Evolutionary conservation across 441 rosid genomes (phyloP).

Genomic region (Gossypium schwendimanii): DNA sequence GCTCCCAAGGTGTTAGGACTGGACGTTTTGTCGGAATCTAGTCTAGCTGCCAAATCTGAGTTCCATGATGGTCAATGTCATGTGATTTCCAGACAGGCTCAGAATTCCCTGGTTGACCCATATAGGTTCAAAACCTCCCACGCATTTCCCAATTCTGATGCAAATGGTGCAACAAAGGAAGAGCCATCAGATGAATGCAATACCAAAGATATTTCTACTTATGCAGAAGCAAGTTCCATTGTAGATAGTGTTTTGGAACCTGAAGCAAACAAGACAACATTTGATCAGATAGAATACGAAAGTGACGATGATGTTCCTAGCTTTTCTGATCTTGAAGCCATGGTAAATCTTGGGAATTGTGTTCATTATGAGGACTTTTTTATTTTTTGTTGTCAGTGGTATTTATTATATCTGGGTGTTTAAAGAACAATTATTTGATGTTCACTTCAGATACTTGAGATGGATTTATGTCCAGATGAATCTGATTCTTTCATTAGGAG

Average conservation of each 20-base stretch:
- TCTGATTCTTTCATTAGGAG: conserved; percentile 19
- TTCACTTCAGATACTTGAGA: conserved; percentile 32
- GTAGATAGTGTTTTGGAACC: conserved; percentile 12
- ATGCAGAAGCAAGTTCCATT: conserved; percentile 23
- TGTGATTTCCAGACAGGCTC: conserved; percentile 13
- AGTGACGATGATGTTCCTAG: conserved; percentile 29
- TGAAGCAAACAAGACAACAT: conserved; percentile 19
- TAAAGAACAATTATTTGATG: conserved; percentile 9
- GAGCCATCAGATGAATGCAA: conserved; percentile 21
- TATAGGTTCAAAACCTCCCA: conserved; percentile 14
- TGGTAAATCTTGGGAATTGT: conserved; percentile 27
- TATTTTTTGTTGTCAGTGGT: not conserved
- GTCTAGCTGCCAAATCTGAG: conserved; percentile 27
- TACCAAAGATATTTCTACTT: conserved; percentile 9
- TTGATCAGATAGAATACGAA: conserved; percentile 23
- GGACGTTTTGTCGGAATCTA: conserved; percentile 18
- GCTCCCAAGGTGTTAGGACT: conserved; percentile 9
- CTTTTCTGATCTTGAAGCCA: conserved; percentile 41
- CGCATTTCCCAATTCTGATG: conserved; percentile 10
- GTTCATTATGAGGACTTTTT: not conserved
- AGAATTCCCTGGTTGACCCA: conserved; percentile 7
- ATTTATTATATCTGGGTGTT: not conserved
- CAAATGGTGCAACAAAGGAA: conserved; percentile 14
- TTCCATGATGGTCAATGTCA: conserved; percentile 17
- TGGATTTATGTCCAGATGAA: conserved; percentile 42